Evolutionary conservation across 371 early-diverging fungal species (phyloP), one percentile per base, ranked within the genome.

Genomic region (Coemansia sp.): DNA sequence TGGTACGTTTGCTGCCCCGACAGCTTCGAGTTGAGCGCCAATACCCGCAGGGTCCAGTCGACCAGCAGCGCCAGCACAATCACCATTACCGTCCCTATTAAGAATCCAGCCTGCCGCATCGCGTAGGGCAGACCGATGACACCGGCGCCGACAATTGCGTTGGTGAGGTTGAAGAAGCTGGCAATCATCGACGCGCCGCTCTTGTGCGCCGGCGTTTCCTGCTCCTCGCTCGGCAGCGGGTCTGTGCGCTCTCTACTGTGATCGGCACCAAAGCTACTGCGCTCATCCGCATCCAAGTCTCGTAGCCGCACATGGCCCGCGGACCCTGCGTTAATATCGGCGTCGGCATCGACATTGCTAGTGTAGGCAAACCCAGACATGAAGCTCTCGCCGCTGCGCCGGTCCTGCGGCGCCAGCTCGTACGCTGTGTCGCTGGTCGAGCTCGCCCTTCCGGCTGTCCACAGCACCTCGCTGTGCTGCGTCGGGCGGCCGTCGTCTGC

Each of bases 111-210:
- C 62, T 85, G 83, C 60, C 78, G 81, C 65, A 86, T 82, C 54
- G 86, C 84, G 65, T 83, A 86, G 13, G 86, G 86, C 47, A 87
- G 72, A 2, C 86, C 87, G 57, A 86, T 86, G 57, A 86, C 60
- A 55, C 90, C 90, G 13, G 90, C 90, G 39, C 90, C 90, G 55
- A 90, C 84, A 50, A 89, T 90, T 39, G 89, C 87, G 73, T 90
- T 90, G 56, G 88, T 87, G 82, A 90, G 85, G 67, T 88, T 88
- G 55, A 89, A 78, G 73, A 87, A 83, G 34, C 72, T 70, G 57
- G 70, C 68, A 54, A 81, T 53, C 58, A 74, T 68, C 47, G 80
- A 74, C 5, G 74, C 74, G 14, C 62, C 54, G 10, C 36, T 42
- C 5, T 41, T 51, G 32, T 41, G 43, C 10, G 16, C 20, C 7